Conservation (phyloP, 257 asterid genomes). For the Ajuga chamaepitys region DNA sequence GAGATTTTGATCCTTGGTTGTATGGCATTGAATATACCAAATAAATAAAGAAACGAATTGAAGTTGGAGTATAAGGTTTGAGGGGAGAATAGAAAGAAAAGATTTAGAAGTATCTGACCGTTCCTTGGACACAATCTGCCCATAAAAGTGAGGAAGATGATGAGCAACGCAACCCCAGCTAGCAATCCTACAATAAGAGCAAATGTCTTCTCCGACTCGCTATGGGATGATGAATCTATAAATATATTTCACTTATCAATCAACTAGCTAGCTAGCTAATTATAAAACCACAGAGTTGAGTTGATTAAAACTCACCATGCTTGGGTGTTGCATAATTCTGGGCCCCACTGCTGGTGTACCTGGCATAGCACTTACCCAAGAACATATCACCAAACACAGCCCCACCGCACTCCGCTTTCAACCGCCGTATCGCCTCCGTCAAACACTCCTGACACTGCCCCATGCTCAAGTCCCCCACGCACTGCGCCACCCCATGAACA, state of each 20-base stretch:
- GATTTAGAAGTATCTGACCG: constrained; percentile 24
- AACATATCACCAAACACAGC: constrained; percentile 87
- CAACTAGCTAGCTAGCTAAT: no score
- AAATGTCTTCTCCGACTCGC: constrained; percentile 67
- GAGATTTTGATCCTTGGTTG: no score
- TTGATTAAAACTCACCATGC: constrained; percentile 49
- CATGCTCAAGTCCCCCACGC: constrained; percentile 72
- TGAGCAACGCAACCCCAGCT: constrained; percentile 60
- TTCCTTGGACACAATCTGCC: constrained; percentile 44
- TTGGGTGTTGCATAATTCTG: constrained; percentile 34
- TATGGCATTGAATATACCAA: background rate
- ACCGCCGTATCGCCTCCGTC: constrained; percentile 69
- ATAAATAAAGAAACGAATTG: background rate
- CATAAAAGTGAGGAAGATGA: constrained; percentile 59
- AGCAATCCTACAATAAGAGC: constrained; percentile 65
- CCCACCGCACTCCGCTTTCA: constrained; percentile 84
- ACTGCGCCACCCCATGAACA: constrained; percentile 84
- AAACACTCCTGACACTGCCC: constrained; percentile 86
- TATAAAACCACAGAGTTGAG: no score
- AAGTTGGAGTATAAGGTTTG: background rate
- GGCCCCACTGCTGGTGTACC: constrained; percentile 72
- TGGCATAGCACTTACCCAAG: constrained; percentile 81
- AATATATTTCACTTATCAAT: no score
- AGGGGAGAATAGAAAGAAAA: background rate
- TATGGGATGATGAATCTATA: constrained; percentile 49